Evolutionary conservation across 2,329 filamentous ascomycete species (phyloP).

Genomic region (Pseudogymnoascus sp.): DNA sequence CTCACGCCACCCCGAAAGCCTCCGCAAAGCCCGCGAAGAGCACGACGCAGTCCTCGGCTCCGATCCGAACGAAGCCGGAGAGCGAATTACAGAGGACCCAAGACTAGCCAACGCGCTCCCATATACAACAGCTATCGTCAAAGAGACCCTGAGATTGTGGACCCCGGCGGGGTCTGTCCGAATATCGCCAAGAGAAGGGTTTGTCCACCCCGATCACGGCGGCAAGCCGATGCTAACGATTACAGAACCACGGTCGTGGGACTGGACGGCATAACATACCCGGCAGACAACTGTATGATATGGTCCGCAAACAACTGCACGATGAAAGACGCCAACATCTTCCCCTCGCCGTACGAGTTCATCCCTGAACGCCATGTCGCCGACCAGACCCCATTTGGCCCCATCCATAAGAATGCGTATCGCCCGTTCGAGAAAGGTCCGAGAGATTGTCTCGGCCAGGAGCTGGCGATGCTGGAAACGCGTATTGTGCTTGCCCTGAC

Average conservation of each 20-base stretch:
- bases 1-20: slow-evolving; percentile 15
- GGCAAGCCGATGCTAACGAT: background rate
- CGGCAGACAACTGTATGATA: slow-evolving; percentile 10
- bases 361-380: slow-evolving; percentile 18
- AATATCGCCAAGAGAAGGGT: background rate
- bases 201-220: background rate
- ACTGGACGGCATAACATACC: background rate
- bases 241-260: background rate
- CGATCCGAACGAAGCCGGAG: slow-evolving; percentile 13
- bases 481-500: slow-evolving; percentile 42
- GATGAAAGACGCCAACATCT: background rate
- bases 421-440: slow-evolving; percentile 46
- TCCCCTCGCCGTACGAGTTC: background rate
- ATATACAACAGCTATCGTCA: slow-evolving; percentile 22
- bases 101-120: slow-evolving; percentile 18
- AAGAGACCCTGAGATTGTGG: slow-evolving; percentile 21
- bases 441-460: slow-evolving; percentile 51
- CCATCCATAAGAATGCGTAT: background rate
- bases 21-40: slow-evolving; percentile 18
- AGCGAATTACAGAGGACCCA: slow-evolving; percentile 15
- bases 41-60: slow-evolving; percentile 21
- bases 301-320: slow-evolving; percentile 1
- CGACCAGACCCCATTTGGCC: background rate
- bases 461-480: slow-evolving; percentile 43
- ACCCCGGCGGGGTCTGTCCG: slow-evolving; percentile 15